phyloP scores from a whole-genome alignment of 257 asterid species.

The Capsicum chinense region DNA sequence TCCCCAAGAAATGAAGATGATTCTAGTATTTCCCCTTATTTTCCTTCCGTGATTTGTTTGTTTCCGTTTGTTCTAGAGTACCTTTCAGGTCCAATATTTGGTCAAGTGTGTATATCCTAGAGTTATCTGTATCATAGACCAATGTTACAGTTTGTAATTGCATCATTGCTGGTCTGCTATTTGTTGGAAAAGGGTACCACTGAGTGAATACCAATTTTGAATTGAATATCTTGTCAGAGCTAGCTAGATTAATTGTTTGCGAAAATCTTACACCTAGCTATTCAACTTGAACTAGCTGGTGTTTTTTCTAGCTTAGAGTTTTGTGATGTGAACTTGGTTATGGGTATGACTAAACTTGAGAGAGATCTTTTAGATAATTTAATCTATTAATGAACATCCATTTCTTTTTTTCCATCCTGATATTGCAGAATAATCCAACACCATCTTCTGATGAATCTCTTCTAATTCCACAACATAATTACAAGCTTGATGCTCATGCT shows the following conservation, averaged over 20 bases:
- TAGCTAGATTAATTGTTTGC: not conserved
- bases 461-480: conserved; percentile 92
- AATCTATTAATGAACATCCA: conserved; percentile 7
- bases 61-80: not conserved
- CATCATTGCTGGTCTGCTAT: conserved; percentile 16
- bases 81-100: conserved; percentile 10
- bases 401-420: conserved; percentile 34
- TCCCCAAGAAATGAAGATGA: not conserved
- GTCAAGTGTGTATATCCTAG: conserved; percentile 24
- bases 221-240: conserved; percentile 10
- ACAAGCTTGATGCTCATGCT: conserved; percentile 91
- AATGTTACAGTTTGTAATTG: not conserved
- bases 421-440: conserved; percentile 60
- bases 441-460: conserved; percentile 81
- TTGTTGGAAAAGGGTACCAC: not conserved
- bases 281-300: not conserved
- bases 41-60: conserved; percentile 1
- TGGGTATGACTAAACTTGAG: conserved; percentile 18
- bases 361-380: not conserved
- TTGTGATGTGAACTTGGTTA: conserved; percentile 16
- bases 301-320: conserved; percentile 2
- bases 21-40: conserved; percentile 10
- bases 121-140: conserved; percentile 15
- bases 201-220: not conserved
- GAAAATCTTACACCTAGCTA: not conserved